Evolutionary conservation across 2,329 filamentous ascomycete genomes (phyloP).

Genomic region (Phyllosticta citribraziliensis): DNA sequence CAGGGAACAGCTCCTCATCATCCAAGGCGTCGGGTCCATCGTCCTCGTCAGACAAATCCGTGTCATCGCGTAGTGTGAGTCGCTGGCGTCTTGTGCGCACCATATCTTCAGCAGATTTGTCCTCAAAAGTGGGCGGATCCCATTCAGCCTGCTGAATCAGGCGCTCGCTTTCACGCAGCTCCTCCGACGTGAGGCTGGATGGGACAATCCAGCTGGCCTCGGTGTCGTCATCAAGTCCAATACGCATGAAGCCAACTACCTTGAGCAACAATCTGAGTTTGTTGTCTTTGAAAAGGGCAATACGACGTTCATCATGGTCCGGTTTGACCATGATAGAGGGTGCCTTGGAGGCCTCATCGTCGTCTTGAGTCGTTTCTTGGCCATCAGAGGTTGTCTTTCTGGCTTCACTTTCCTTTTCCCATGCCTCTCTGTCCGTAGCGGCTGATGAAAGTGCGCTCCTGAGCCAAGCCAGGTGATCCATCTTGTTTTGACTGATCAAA

Average conservation of each 20-base stretch:
- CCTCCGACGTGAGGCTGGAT: slow-evolving; percentile 49
- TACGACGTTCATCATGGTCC: slow-evolving; percentile 55
- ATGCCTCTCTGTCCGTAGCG: slow-evolving; percentile 62
- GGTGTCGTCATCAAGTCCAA: slow-evolving; percentile 58
- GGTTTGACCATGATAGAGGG: slow-evolving; percentile 45
- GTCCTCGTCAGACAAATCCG: slow-evolving; percentile 31
- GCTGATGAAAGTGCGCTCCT: slow-evolving; percentile 61
- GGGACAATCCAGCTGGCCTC: slow-evolving; percentile 75
- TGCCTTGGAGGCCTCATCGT: slow-evolving; percentile 26
- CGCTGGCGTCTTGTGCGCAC: slow-evolving; percentile 56
- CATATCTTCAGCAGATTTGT: slow-evolving; percentile 63
- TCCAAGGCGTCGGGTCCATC: slow-evolving; percentile 56
- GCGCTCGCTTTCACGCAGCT: slow-evolving; percentile 59
- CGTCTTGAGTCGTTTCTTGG: slow-evolving; percentile 1
- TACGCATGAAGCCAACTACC: slow-evolving; percentile 58
- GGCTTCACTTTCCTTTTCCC: slow-evolving; percentile 62
- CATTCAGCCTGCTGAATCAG: slow-evolving; percentile 71
- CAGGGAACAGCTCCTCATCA: slow-evolving; percentile 53
- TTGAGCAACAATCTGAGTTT: slow-evolving; percentile 78
- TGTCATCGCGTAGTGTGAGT: slow-evolving; percentile 32
- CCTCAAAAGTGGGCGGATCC: slow-evolving; percentile 61
- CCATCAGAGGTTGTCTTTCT: slow-evolving; percentile 26
- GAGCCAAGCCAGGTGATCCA: slow-evolving; percentile 70
- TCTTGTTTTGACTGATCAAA: slow-evolving; percentile 69
- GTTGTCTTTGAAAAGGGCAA: slow-evolving; percentile 80